phyloP scores from a whole-genome alignment of 1,139 yeast genomes.

The Pneumocystis jirovecii region DNA sequence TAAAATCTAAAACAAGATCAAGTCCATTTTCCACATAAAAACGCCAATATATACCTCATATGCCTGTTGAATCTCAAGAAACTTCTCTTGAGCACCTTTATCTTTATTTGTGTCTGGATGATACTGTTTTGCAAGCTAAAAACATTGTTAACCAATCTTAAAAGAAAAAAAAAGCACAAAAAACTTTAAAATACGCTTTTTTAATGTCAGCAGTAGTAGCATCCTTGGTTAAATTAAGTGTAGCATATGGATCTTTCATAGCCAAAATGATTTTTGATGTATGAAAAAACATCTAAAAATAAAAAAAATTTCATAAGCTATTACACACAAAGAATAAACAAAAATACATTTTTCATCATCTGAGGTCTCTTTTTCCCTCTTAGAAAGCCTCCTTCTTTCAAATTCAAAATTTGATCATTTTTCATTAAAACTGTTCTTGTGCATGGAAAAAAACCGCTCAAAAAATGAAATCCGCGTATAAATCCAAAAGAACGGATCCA shows the following conservation, averaged over 20 bases:
- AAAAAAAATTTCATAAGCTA: neutral
- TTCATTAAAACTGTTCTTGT: neutral
- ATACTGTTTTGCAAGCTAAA: conserved; percentile 71
- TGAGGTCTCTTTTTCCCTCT: neutral
- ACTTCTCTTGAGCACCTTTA: conserved; percentile 68
- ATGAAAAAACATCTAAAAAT: neutral
- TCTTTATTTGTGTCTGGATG: conserved; percentile 97
- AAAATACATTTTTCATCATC: neutral
- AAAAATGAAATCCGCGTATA: neutral
- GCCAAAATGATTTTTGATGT: neutral
- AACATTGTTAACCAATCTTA: neutral
- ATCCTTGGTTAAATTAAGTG: conserved; percentile 55
- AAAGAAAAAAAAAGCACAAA: neutral
- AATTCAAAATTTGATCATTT: neutral
- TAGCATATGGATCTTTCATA: conserved; percentile 61
- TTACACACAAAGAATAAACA: neutral
- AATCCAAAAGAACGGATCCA: neutral
- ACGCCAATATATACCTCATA: conserved; percentile 36
- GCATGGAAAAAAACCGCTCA: neutral
- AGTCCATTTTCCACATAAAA: neutral
- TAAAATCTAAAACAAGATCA: conserved; percentile 30
- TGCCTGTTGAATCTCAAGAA: conserved; percentile 87
- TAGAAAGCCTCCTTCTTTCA: neutral
- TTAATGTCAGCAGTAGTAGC: conserved; percentile 79
- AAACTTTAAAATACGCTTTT: conserved; percentile 56